Conservation (phyloP, 2,329 filamentous ascomycete species). For the Neopestalotiopsis clavispora region DNA sequence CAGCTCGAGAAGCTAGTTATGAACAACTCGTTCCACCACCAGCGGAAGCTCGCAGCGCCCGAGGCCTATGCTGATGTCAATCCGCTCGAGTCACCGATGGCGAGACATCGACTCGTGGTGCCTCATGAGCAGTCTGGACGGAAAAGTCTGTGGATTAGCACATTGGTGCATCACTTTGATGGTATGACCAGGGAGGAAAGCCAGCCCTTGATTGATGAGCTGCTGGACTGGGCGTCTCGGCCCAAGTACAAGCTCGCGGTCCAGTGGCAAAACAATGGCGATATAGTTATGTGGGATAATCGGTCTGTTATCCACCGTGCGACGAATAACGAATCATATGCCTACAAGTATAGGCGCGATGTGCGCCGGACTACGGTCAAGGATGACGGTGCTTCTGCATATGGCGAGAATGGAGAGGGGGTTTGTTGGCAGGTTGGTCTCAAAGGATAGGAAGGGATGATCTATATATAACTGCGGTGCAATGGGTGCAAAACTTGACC, state of each 20-base stretch:
- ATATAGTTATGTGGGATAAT: constrained; percentile 66
- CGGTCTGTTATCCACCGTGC: constrained; percentile 60
- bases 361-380: constrained; percentile 62
- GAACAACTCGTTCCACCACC: constrained; percentile 57
- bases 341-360: constrained; percentile 54
- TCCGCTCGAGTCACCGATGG: constrained; percentile 41
- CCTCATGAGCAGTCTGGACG: constrained; percentile 55
- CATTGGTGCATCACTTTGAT: constrained; percentile 59
- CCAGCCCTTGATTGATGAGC: constrained; percentile 37
- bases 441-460: no score
- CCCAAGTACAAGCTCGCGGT: constrained; percentile 50
- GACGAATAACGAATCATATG: constrained; percentile 48
- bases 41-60: constrained; percentile 55
- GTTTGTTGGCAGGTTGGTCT: constrained; percentile 14
- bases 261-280: constrained; percentile 52
- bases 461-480: no score
- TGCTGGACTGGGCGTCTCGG: constrained; percentile 47
- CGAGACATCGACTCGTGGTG: constrained; percentile 54
- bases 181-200: constrained; percentile 24
- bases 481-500: no score
- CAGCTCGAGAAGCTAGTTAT: constrained; percentile 50
- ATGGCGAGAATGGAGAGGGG: constrained; percentile 39
- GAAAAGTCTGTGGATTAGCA: constrained; percentile 57
- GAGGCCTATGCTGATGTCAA: constrained; percentile 52
- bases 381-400: constrained; percentile 43